These are phyloP conservation scores for Globisporangium carolinianum DNA, from an alignment of 352 stramenopile genomes.

Conservation along the genomic window DNA sequence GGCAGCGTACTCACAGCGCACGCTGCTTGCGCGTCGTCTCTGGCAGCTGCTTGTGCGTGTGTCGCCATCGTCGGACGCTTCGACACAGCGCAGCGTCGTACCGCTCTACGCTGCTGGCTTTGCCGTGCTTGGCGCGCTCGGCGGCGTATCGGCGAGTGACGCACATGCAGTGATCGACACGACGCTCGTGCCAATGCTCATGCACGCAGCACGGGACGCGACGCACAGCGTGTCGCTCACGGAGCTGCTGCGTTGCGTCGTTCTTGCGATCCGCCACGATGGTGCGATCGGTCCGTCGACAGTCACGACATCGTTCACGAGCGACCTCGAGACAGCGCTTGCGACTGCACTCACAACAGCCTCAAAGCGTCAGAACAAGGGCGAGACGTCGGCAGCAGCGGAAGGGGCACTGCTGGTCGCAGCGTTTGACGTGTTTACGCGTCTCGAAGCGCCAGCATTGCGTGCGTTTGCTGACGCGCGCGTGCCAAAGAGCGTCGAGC, in stretches of 20 bases:
- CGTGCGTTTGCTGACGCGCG: constrained; percentile 5
- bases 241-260: constrained; percentile 11
- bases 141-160: constrained; percentile 18
- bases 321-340: constrained; percentile 4
- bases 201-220: constrained; percentile 12
- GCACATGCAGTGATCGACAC: constrained; percentile 15
- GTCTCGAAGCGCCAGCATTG: constrained; percentile 10
- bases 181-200: constrained; percentile 26
- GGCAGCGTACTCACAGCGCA: constrained; percentile 27
- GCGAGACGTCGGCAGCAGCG: background rate
- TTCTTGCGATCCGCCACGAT: constrained; percentile 9
- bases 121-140: constrained; percentile 16
- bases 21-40: constrained; percentile 28
- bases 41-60: constrained; percentile 28
- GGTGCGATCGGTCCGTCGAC: background rate
- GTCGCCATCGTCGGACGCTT: constrained; percentile 3
- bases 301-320: constrained; percentile 2
- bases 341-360: constrained; percentile 1
- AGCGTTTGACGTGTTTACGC: constrained; percentile 13
- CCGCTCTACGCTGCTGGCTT: constrained; percentile 34
- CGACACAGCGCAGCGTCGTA: background rate
- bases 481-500: constrained; percentile 5
- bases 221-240: constrained; percentile 2
- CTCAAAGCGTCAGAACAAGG: background rate
- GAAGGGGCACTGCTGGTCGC: constrained; percentile 6